A percentile compares a stretch with the other conserved stretches of the same genome.
These are phyloP conservation scores for Arabis hirsuta DNA, from an alignment of 345 rosid genomes.

Conservation along the genomic window DNA sequence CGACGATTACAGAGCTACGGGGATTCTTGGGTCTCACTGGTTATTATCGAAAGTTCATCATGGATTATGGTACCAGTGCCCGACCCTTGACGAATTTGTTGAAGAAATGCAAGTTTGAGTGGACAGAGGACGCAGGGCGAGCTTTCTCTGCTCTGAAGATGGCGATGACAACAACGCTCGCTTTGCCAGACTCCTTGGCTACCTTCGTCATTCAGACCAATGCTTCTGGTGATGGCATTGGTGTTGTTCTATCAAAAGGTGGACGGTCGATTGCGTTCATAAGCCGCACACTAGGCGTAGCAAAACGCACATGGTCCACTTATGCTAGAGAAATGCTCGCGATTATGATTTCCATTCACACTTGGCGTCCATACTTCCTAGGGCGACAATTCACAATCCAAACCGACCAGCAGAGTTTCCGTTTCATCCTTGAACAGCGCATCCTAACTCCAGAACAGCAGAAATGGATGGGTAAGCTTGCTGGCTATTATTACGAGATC, in stretches of 20 bases:
- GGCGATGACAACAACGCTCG: background rate
- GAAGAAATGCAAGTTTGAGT: background rate
- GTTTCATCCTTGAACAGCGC: background rate
- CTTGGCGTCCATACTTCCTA: background rate
- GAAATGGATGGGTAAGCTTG: background rate
- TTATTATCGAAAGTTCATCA: background rate
- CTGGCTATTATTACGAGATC: constrained; percentile 1
- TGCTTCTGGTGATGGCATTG: background rate
- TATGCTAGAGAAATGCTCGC: constrained; percentile 7
- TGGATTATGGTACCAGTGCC: background rate
- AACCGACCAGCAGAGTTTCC: background rate
- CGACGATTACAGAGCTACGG: background rate
- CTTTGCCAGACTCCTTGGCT: background rate
- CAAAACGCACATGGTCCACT: background rate
- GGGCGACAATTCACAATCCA: background rate
- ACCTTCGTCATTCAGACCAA: constrained; percentile 1
- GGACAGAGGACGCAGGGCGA: background rate
- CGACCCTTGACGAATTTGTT: background rate
- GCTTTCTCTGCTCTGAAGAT: too few relatives aligned
- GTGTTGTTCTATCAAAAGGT: background rate
- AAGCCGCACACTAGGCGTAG: background rate
- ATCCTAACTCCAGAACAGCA: background rate
- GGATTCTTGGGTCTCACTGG: background rate
- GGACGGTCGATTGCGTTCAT: background rate
- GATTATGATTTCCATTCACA: background rate